A percentile compares a stretch with the other conserved stretches of the same genome.
phyloP scores from a whole-genome alignment of 768 basidiomycete genomes.

The Austroboletus festivus region DNA sequence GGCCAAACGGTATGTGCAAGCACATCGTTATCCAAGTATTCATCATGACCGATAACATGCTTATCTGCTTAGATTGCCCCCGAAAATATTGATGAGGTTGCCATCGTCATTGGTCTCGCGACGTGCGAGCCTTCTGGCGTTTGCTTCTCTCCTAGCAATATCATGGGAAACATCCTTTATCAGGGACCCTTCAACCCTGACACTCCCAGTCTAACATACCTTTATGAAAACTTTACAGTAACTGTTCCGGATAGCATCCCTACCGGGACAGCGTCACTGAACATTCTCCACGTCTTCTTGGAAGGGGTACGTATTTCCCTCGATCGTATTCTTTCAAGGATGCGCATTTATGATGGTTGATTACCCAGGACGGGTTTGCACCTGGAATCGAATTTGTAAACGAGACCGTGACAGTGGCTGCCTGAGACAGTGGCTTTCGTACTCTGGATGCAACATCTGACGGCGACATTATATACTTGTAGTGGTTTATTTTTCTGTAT shows the following conservation, averaged over 20 bases:
- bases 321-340: no score
- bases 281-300: conserved; percentile 36
- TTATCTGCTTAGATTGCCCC: conserved; percentile 3
- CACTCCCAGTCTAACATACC: conserved; percentile 1
- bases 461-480: no score
- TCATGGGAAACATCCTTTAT: conserved; percentile 33
- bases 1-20: conserved; percentile 19
- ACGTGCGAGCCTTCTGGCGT: conserved; percentile 18
- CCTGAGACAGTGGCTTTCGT: no score
- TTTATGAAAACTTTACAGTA: conserved; percentile 34
- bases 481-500: no score
- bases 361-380: no score
- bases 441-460: no score
- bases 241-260: conserved; percentile 24
- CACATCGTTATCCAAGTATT: background rate
- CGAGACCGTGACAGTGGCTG: no score
- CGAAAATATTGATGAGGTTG: conserved; percentile 26
- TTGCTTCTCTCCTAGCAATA: conserved; percentile 24
- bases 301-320: conserved; percentile 36
- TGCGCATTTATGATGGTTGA: no score
- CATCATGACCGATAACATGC: no score
- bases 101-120: conserved; percentile 32
- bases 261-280: conserved; percentile 33
- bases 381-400: no score
- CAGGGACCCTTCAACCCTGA: conserved; percentile 33